These are phyloP conservation scores for Zygoascus ofunaensis DNA, from an alignment of 805 yeast species.

Conservation along the genomic window DNA sequence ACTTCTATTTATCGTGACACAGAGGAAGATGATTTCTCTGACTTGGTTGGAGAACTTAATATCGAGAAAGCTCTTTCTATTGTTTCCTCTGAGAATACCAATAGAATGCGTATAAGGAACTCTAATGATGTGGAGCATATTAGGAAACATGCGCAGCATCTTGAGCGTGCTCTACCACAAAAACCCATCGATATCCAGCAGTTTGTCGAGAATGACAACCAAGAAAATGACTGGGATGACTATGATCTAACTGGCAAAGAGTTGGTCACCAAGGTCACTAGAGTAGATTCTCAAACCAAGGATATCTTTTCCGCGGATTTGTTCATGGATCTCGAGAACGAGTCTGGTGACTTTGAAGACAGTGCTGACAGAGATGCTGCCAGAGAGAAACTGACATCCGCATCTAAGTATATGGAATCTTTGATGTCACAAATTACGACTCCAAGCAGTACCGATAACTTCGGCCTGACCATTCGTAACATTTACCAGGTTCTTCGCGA, in stretches of 20 bases:
- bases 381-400: not conserved
- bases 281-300: not conserved
- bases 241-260: not conserved
- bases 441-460: not conserved
- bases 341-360: not conserved
- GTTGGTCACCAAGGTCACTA: not conserved
- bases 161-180: not conserved
- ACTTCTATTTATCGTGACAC: slow-evolving; percentile 7
- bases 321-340: not conserved
- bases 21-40: slow-evolving; percentile 16
- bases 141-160: not conserved
- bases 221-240: not conserved
- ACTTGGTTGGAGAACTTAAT: slow-evolving; percentile 13
- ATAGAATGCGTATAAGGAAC: not conserved
- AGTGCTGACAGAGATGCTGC: not conserved
- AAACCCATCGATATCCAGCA: not conserved
- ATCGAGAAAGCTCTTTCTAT: slow-evolving; percentile 3
- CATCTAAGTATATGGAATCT: not conserved
- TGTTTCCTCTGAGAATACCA: not conserved
- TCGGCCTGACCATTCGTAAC: not conserved
- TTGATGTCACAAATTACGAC: not conserved
- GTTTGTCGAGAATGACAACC: not conserved
- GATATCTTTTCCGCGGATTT: not conserved
- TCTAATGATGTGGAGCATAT: not conserved
- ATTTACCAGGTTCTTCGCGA: slow-evolving; percentile 5